Base-by-base conservation (phyloP, 164 flowering plant genomes). In the Chimonanthus praecox region DNA sequence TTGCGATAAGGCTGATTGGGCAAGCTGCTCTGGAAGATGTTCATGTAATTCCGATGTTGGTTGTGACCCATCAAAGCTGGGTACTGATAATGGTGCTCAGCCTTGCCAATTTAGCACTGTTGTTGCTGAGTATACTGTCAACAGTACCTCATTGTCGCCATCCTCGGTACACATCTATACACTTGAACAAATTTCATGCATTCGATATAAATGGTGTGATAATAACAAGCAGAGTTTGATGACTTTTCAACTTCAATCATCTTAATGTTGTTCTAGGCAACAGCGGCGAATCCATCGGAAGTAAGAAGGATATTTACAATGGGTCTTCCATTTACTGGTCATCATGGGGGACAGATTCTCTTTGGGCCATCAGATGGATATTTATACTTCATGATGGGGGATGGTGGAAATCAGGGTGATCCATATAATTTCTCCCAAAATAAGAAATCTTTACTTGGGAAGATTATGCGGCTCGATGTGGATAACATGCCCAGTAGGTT, bases 231-330 rank as follows among this genome's bases (percentile, higher is more conserved):
- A 11, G 16, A 54, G 60, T 54, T 54, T 33, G 33, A 15, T 64
- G 11, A 7, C 48, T 65, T 4, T 65, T 21, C 48, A 66, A n/a
- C 54, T 15, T 16, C n/a, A 47, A 51, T 15, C 50, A 15, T 62
- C n/a, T 69, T 51, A 68, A 68, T 64, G 45, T 69, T 74, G 75
- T 77, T 80, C 50, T 80, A 94, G 98, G 92, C 89, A 58, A 74
- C 74, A 68, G 79, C 58, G 73, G 97, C 92, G 47, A 84, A 79
- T 49, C 91, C 97, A 67, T 54, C 78, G 8, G 98, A 94, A 84
- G 95, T 89, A 49, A 88, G 91, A 81, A 89, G 97, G 85, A 90
- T 92, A 71, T 88, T 94, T 63, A 92, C 98, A 1, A 89, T 94
- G 89, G 98, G 97, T 3, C 90, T 92, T 47, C 94, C 97, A 33